Base-by-base conservation (phyloP, 2,329 filamentous ascomycete species). In the Drechslerella dactyloides region DNA sequence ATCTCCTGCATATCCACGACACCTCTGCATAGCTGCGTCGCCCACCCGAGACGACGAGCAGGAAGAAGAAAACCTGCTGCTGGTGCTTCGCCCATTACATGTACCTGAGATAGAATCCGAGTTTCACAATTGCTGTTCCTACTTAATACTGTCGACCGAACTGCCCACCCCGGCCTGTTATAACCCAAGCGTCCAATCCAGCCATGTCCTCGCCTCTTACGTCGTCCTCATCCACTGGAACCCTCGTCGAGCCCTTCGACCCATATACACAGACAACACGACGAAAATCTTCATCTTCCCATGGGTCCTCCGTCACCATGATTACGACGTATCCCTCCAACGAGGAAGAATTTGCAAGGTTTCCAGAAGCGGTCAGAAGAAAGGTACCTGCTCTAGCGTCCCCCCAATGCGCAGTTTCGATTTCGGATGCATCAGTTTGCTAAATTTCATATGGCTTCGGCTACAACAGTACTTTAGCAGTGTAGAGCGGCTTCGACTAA, bases 401-500 rank as follows among this genome's bases (percentile, higher is more conserved):
- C 59, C 69, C 56, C 52, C n/a, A n/a, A n/a, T 69, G 55, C 64
- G 15, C 50, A 65, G 59, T 48, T 69, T 44, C 27, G 27, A 33
- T 53, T 64, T 27, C 23, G 57, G 57, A 58, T 53, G 58, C 17
- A 60, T 40, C 27, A 35, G 51, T 63, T 68, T 68, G 58, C 58
- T 73, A 59, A 66, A 42, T 42, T 21, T 61, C 46, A 21, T 19
- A 59, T 69, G 48, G 59, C 46, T 66, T 66, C 62, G 56, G 70
- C 70, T 73, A 19, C 63, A 63, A 44, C 46, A 91, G 85, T 90
- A 89, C 81, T 90, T 91, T 81, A 90, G 88, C 33, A 87, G 86
- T 6, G 83, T 89, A 74, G 89, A 91, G 79, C 85, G 88, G 66
- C 83, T 90, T 68, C 85, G 86, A 76, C 86, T 91, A 78, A 85